Evolutionary conservation across 2,329 filamentous ascomycete genomes (phyloP).

Genomic region (Albophoma yamanashiensis): DNA sequence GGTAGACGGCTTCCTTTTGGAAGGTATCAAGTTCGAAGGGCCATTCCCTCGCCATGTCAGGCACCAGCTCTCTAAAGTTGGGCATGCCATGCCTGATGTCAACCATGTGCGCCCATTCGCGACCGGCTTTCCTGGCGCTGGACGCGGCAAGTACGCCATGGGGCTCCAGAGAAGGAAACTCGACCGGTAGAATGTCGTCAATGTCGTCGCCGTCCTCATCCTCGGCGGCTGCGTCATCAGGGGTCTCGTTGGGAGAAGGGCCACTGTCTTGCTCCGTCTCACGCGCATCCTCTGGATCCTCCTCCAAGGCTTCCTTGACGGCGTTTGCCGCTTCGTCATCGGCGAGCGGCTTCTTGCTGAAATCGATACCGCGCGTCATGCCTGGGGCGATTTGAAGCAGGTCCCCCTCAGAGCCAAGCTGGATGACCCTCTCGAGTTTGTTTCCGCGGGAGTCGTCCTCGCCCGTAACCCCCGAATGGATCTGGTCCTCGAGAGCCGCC

Average conservation of each 20-base stretch:
- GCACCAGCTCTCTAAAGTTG: constrained; percentile 90
- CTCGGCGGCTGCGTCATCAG: constrained; percentile 19
- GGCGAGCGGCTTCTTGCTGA: constrained; percentile 44
- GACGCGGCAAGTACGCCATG: constrained; percentile 65
- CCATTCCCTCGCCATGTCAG: constrained; percentile 93
- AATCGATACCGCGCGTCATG: constrained; percentile 65
- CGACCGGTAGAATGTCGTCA: constrained; percentile 78
- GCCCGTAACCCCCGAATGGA: constrained; percentile 39
- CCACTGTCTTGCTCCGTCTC: constrained; percentile 17
- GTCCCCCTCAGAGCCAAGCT: constrained; percentile 65
- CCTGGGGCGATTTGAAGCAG: constrained; percentile 77
- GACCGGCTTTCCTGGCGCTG: constrained; percentile 61
- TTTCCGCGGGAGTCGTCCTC: constrained; percentile 33
- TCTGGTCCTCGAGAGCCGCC: constrained; percentile 72
- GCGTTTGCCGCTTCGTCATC: constrained; percentile 56
- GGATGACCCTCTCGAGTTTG: constrained; percentile 76
- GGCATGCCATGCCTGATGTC: constrained; percentile 86
- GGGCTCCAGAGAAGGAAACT: constrained; percentile 86
- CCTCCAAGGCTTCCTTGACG: constrained; percentile 52
- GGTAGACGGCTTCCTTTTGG: constrained; percentile 97
- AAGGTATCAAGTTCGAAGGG: constrained; percentile 97
- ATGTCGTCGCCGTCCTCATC: constrained; percentile 53
- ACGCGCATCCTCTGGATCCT: constrained; percentile 33
- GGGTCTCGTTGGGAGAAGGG: constrained; percentile 7
- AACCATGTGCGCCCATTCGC: constrained; percentile 97